These are phyloP conservation scores for Priceomyces carsonii DNA, from an alignment of 805 yeast genomes.

Conservation along the genomic window DNA sequence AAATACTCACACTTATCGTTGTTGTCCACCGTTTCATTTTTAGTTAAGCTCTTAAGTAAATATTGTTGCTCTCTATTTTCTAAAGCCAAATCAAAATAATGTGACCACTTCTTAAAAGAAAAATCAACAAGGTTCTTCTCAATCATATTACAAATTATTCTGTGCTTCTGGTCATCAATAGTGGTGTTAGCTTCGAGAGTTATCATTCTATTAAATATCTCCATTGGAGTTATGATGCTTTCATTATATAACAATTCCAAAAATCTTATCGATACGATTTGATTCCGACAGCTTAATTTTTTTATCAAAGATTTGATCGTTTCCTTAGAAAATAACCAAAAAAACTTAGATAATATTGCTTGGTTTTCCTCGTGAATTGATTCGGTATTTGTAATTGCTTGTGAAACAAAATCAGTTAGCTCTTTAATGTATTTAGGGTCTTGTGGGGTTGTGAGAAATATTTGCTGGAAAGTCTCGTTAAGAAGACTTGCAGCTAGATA, in stretches of 20 bases:
- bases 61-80: conserved; percentile 8
- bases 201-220: conserved; percentile 1
- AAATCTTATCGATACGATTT: conserved; percentile 1
- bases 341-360: conserved; percentile 15
- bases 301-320: conserved; percentile 17
- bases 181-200: not conserved
- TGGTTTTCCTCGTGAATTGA: conserved; percentile 13
- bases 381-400: not conserved
- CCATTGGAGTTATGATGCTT: not conserved
- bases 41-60: conserved; percentile 15
- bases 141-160: conserved; percentile 9
- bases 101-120: conserved; percentile 6
- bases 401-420: not conserved
- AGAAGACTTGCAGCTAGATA: conserved; percentile 29
- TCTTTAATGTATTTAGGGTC: not conserved
- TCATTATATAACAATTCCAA: not conserved
- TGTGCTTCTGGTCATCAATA: conserved; percentile 1
- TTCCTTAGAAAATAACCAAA: conserved; percentile 26
- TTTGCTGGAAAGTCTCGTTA: conserved; percentile 36
- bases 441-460: conserved; percentile 7
- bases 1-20: conserved; percentile 10
- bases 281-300: not conserved
- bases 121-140: conserved; percentile 11
- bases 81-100: conserved; percentile 9
- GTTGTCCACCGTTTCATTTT: conserved; percentile 6